A percentile compares a stretch with the other conserved stretches of the same genome.
These are phyloP conservation scores for Ganoderma sp. DNA, from an alignment of 1,284 basidiomycete genomes.

Conservation along the genomic window DNA sequence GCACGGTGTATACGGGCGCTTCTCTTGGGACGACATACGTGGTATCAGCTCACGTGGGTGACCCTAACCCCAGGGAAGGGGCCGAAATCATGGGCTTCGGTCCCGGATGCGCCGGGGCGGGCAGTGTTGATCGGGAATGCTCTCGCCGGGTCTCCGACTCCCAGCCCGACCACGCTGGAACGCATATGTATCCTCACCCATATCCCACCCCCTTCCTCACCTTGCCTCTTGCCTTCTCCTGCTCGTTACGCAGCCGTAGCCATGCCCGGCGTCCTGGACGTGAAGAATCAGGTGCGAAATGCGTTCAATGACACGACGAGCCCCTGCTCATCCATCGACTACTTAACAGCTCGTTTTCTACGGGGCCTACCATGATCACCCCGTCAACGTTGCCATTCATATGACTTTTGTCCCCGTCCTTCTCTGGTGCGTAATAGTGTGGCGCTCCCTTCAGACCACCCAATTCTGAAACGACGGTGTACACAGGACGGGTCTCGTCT, in stretches of 20 bases:
- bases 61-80: slow-evolving; percentile 10
- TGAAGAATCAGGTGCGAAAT: slow-evolving; percentile 59
- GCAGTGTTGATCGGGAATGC: neutral
- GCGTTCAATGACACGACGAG: neutral
- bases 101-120: neutral
- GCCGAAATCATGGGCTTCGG: neutral
- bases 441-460: neutral
- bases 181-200: slow-evolving; percentile 1
- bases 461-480: neutral
- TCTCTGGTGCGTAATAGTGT: slow-evolving; percentile 64
- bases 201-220: neutral
- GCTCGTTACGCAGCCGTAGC: slow-evolving; percentile 11
- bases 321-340: neutral
- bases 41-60: slow-evolving; percentile 27
- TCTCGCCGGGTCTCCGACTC: slow-evolving; percentile 3
- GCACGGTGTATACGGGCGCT: slow-evolving; percentile 16
- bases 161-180: neutral
- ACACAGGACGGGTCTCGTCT: slow-evolving; percentile 67
- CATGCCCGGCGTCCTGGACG: slow-evolving; percentile 51
- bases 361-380: slow-evolving; percentile 86
- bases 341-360: slow-evolving; percentile 78
- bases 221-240: neutral
- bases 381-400: slow-evolving; percentile 81
- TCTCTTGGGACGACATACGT: slow-evolving; percentile 22
- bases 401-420: slow-evolving; percentile 83